Conservation (phyloP, 192 early-diverging fungal genomes). For the Podochytrium sp. region DNA sequence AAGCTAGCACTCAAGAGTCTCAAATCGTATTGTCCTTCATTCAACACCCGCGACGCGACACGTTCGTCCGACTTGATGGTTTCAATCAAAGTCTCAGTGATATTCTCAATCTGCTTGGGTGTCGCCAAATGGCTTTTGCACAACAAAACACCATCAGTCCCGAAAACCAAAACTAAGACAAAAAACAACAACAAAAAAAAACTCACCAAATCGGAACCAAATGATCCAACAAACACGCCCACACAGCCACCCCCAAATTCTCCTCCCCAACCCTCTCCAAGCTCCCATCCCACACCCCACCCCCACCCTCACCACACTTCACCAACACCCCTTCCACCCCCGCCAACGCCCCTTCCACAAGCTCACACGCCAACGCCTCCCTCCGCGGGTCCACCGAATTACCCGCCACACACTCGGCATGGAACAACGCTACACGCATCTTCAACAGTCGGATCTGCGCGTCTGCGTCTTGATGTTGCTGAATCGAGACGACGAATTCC, state of each 20-base stretch:
- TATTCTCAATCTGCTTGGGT: background rate
- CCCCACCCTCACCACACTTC: background rate
- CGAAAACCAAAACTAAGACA: background rate
- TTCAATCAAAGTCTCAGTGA: background rate
- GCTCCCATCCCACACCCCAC: slow-evolving; percentile 3
- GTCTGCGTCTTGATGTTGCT: background rate
- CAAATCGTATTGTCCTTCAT: background rate
- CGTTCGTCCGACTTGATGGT: background rate
- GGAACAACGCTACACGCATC: slow-evolving; percentile 12
- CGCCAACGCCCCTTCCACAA: background rate
- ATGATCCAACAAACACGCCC: slow-evolving; percentile 15
- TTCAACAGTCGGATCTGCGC: background rate
- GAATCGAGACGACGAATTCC: background rate
- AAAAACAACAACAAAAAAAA: background rate
- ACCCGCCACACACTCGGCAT: slow-evolving; percentile 16
- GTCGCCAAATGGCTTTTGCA: slow-evolving; percentile 1
- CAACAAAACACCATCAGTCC: background rate
- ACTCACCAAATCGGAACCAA: slow-evolving; percentile 25
- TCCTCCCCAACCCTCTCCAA: background rate
- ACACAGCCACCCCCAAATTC: slow-evolving; percentile 13
- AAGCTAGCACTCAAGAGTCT: background rate
- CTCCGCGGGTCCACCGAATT: slow-evolving; percentile 8
- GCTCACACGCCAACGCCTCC: background rate
- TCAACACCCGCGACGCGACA: background rate
- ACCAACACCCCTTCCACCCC: background rate